Base-by-base conservation (phyloP, 2,329 filamentous ascomycete genomes). In the Fusarium verrucosum region DNA sequence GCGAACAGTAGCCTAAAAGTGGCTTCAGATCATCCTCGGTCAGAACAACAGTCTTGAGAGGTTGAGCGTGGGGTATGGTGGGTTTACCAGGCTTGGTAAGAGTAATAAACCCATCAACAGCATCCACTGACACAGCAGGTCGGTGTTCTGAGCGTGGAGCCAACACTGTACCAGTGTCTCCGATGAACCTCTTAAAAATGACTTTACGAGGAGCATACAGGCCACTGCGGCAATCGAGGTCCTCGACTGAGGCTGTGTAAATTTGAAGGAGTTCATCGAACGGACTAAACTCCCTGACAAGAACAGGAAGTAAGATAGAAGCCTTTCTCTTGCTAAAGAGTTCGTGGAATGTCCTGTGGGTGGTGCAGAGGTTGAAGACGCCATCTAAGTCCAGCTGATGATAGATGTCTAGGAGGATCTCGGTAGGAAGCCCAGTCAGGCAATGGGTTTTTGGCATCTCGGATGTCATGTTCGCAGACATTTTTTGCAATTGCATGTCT, bases 361-460 rank as follows among this genome's bases (percentile, higher is more conserved):
- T 68, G 14, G 72, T 65, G n/a, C 73, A 78, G 28, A 82, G 73
- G 28, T 74, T 74, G 47, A 76, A 78, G 32, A 81, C 74, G 22
- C 78, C 78, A 3, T 72, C 65, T 2, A 83, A 57, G 51, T 82
- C 77, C 46, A 85, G 73, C 17, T 79, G 63, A 26, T 79, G 77
- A 65, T 82, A 82, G 22, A 85, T 80, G 19, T 82, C 79, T 11
- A 85, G 70, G 4, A 83, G 68, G 17, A 83, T 77, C 66, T 86
- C 84, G 4, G 78, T 73, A 0, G 83, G 82, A 42, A 81, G 58
- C 38, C 65, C 66, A 41, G 72, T 60, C 19, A 79, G 65, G 35
- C 54, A 60, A 22, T 62, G 58, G 3, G 46, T 19, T 38, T 59
- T 61, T 35, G 51, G 50, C n/a, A 49, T 38, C 33, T 46, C 42